Evolutionary conservation across 768 basidiomycete genomes (phyloP), one percentile per base, ranked within the genome.

Genomic region (Suillus occidentalis): DNA sequence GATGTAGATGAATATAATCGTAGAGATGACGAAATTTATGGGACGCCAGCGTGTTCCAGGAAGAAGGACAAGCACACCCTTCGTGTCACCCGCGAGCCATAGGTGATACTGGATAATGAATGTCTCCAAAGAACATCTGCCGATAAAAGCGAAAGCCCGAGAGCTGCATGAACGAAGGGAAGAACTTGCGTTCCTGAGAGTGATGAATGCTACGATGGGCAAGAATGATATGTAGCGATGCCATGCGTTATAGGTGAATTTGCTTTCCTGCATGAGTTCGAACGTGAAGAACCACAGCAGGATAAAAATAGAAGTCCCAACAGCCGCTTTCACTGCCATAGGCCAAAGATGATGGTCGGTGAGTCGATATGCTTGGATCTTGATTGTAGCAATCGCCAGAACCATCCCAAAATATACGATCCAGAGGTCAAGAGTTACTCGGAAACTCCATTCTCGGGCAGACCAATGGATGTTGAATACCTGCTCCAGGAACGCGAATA

Each of bases 31-130:
- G 66, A 95, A 85, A 76, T 96, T 97, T 69, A 91, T 55, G n/a
- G 87, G 83, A 34, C 94, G 84, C 84, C 89, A 90, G 52, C 74
- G 76, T 1, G 86, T 87, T 16, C 91, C 90, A 0, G 93, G 93
- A 52, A 96, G 79, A 59, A 95, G 84, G 57, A 94, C 76, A 28
- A 97, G 82, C 64, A 96, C 82, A 20, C 91, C 90, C 74, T 91
- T 91, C 39, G 89, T 92, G 70, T 95, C 92, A 4, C 83, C 91
- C 0, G 91, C 94, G 40, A 95, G 81, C 92, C 92, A 95, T 52
- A 92, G 78, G 70, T 93, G 94, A 74, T 89, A 96, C 72, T 97
- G 94, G 64, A 96, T 85, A 72, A 96, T 90, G 75, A 95, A 97
- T 0, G 94, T 90, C 77, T 97, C 95, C 62, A 97, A 83, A 6